Evolutionary conservation across 768 basidiomycete species (phyloP).

Genomic region (Suillus clintonianus): DNA sequence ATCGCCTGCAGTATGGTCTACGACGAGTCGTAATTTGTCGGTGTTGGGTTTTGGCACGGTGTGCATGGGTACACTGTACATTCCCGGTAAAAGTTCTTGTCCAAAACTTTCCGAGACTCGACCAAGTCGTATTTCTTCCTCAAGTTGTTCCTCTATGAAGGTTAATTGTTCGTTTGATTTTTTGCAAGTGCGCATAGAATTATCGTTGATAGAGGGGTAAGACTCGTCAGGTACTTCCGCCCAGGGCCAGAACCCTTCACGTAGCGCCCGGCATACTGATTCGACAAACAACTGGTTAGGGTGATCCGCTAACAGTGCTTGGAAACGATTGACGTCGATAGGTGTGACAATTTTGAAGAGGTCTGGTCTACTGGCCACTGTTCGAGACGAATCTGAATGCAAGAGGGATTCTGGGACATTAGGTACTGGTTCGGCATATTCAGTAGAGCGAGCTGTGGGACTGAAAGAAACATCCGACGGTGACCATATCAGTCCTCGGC

Average conservation of each 20-base stretch:
- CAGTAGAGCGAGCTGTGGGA: background rate
- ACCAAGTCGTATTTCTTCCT: background rate
- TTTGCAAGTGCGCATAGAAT: conserved; percentile 30
- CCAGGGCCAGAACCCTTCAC: conserved; percentile 49
- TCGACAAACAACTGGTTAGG: conserved; percentile 40
- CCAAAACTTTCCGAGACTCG: conserved; percentile 28
- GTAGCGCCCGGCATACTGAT: conserved; percentile 32
- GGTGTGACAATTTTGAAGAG: conserved; percentile 41
- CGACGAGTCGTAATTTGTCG: conserved; percentile 36
- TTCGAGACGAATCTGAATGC: too few relatives aligned
- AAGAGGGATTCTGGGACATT: too few relatives aligned
- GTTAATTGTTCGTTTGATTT: conserved; percentile 7
- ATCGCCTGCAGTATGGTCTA: conserved; percentile 38
- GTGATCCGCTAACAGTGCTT: conserved; percentile 30
- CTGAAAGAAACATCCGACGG: background rate
- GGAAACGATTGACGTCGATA: conserved; percentile 34
- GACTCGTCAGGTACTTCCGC: conserved; percentile 23
- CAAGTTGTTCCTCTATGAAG: conserved; percentile 26
- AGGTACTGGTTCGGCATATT: background rate
- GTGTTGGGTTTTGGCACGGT: conserved; percentile 46
- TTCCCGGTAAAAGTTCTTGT: conserved; percentile 34
- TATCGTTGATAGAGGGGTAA: conserved; percentile 28
- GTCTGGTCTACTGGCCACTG: conserved; percentile 25
- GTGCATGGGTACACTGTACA: conserved; percentile 41
- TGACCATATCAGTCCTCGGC: background rate